Percentiles rank a stretch among this genome's conserved stretches.
These are phyloP conservation scores for Sanghuangporus baumii DNA, from an alignment of 1,284 basidiomycete genomes.

Conservation along the genomic window DNA sequence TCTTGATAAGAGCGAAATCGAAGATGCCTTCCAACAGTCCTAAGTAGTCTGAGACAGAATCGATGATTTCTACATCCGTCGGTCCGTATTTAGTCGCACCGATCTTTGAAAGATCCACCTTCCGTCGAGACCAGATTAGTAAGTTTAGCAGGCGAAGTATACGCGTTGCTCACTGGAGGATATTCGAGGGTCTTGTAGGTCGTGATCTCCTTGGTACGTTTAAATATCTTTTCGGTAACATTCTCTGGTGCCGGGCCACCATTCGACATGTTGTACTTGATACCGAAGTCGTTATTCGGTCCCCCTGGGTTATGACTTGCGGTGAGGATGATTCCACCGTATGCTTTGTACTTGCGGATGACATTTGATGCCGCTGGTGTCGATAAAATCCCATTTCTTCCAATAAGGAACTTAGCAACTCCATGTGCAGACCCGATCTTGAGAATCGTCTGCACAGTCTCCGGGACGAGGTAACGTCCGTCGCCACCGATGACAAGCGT, in stretches of 20 bases:
- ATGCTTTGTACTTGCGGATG: constrained; percentile 93
- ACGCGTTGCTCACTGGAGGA: constrained; percentile 50
- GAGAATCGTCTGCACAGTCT: constrained; percentile 88
- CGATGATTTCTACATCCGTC: constrained; percentile 85
- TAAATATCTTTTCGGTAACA: constrained; percentile 92
- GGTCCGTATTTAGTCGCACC: constrained; percentile 81
- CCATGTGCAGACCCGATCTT: constrained; percentile 90
- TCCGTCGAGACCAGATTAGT: constrained; percentile 13
- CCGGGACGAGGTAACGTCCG: constrained; percentile 90
- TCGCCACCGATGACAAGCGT: constrained; percentile 97
- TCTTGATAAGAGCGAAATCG: constrained; percentile 90
- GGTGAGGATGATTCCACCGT: constrained; percentile 97
- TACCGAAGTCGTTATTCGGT: constrained; percentile 96
- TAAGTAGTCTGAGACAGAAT: constrained; percentile 91
- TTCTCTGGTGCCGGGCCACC: constrained; percentile 95
- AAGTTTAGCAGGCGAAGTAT: background rate
- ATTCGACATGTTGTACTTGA: constrained; percentile 98
- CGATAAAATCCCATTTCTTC: constrained; percentile 88
- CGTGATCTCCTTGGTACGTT: constrained; percentile 82
- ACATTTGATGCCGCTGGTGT: constrained; percentile 96
- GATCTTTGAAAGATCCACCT: constrained; percentile 84
- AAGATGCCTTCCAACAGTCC: constrained; percentile 85
- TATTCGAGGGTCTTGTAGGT: constrained; percentile 85
- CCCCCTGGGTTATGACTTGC: constrained; percentile 98
- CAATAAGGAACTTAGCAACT: constrained; percentile 84